Conservation (phyloP, 805 yeast species). For the Ogataea angusta region DNA sequence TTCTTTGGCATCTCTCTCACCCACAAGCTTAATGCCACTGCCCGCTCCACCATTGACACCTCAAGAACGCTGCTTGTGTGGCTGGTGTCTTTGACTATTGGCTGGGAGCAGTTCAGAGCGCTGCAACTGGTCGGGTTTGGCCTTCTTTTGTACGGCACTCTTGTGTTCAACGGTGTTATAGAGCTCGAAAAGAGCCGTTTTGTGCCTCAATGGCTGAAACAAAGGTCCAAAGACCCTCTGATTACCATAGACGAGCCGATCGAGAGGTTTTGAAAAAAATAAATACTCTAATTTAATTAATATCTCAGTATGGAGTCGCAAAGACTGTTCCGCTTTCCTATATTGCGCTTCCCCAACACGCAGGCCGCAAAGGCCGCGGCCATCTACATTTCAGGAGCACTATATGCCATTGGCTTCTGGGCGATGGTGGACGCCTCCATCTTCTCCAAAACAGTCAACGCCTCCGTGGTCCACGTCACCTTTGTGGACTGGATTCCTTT, state of each 20-base stretch:
- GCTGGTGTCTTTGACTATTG: constrained; percentile 63
- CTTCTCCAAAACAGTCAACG: constrained; percentile 80
- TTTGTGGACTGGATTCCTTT: constrained; percentile 96
- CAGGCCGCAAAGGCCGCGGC: constrained; percentile 68
- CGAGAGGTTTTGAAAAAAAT: constrained; percentile 30
- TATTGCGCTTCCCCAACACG: constrained; percentile 67
- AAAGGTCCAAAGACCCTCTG: constrained; percentile 23
- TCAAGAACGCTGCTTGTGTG: constrained; percentile 74
- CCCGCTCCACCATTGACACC: constrained; percentile 76
- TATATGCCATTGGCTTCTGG: constrained; percentile 89
- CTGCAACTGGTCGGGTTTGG: constrained; percentile 64
- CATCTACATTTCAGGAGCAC: constrained; percentile 71
- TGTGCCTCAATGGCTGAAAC: constrained; percentile 46
- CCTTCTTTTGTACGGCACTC: constrained; percentile 64
- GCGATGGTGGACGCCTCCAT: constrained; percentile 83
- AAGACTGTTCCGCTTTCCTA: constrained; percentile 60
- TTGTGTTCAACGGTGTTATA: constrained; percentile 69
- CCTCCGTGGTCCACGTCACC: constrained; percentile 80
- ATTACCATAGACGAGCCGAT: constrained; percentile 40
- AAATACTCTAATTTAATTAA: neutral
- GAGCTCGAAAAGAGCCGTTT: constrained; percentile 45
- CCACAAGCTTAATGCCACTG: constrained; percentile 62
- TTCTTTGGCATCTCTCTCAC: constrained; percentile 72
- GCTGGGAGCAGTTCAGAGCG: constrained; percentile 70
- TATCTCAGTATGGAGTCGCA: constrained; percentile 35